Evolutionary conservation across 2,329 filamentous ascomycete genomes (phyloP).

Genomic region (Fusarium sp.): DNA sequence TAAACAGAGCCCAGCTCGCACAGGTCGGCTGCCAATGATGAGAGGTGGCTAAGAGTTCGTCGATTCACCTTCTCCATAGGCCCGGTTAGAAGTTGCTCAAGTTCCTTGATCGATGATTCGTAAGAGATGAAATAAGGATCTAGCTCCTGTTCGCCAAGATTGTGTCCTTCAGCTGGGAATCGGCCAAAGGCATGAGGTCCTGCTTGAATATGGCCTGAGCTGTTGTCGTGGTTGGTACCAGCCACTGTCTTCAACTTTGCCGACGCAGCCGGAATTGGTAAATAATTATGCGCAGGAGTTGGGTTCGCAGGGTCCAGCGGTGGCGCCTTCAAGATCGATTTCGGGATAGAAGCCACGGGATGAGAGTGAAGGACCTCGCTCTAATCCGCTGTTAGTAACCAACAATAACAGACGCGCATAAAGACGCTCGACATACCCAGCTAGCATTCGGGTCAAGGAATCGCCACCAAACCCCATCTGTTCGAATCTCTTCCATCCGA

Average conservation of each 20-base stretch:
- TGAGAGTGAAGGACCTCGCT: slow-evolving; percentile 95
- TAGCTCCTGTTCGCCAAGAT: slow-evolving; percentile 86
- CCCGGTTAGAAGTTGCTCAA: slow-evolving; percentile 88
- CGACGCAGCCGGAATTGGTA: slow-evolving; percentile 86
- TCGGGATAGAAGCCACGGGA: slow-evolving; percentile 90
- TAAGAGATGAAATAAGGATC: slow-evolving; percentile 97
- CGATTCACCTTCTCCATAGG: slow-evolving; percentile 98
- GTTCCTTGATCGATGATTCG: slow-evolving; percentile 89
- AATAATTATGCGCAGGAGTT: slow-evolving; percentile 84
- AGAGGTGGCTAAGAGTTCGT: slow-evolving; percentile 86
- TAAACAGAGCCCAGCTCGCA: slow-evolving; percentile 95
- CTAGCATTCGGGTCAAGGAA: slow-evolving; percentile 98
- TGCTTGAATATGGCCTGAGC: slow-evolving; percentile 54
- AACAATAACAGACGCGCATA: neutral
- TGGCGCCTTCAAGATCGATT: slow-evolving; percentile 94
- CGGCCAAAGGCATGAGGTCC: slow-evolving; percentile 75
- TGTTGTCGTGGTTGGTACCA: slow-evolving; percentile 52
- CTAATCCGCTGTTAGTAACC: slow-evolving; percentile 59
- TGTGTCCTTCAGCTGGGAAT: slow-evolving; percentile 83
- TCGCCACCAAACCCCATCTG: slow-evolving; percentile 97
- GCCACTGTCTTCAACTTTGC: slow-evolving; percentile 80
- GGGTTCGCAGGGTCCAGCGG: slow-evolving; percentile 95
- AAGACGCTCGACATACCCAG: slow-evolving; percentile 74
- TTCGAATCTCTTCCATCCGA: slow-evolving; percentile 89
- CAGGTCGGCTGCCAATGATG: slow-evolving; percentile 85